These are phyloP conservation scores for Leccinellum albellum DNA, from an alignment of 768 basidiomycete genomes.

Conservation along the genomic window DNA sequence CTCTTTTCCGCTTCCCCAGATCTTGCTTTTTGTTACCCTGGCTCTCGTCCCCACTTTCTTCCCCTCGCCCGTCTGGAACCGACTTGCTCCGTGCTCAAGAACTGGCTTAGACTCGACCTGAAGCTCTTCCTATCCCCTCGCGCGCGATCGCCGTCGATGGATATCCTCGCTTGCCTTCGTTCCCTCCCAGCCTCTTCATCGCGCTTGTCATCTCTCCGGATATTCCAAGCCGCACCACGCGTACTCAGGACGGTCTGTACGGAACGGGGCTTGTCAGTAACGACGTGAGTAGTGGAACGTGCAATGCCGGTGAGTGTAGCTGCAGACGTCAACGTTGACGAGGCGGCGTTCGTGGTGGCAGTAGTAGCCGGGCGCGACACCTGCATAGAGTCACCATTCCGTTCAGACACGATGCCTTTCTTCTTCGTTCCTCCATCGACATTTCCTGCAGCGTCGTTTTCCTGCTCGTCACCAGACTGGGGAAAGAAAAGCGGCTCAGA, in stretches of 20 bases:
- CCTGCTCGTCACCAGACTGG: slow-evolving; percentile 17
- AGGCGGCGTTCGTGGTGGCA: neutral
- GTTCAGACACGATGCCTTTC: neutral
- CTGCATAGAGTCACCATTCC: neutral
- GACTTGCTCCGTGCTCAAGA: slow-evolving; percentile 45
- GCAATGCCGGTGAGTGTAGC: neutral
- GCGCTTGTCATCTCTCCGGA: slow-evolving; percentile 18
- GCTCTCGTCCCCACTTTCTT: neutral
- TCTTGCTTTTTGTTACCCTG: neutral
- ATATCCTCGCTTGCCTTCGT: slow-evolving; percentile 37
- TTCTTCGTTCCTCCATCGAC: slow-evolving; percentile 1
- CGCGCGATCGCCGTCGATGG: slow-evolving; percentile 4
- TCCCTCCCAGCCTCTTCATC: slow-evolving; percentile 20
- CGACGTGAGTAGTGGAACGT: neutral
- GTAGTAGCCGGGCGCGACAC: neutral
- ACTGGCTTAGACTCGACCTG: slow-evolving; percentile 47
- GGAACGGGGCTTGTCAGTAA: slow-evolving; percentile 19
- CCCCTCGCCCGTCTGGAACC: neutral
- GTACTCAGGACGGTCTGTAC: slow-evolving; percentile 50
- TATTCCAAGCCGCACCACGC: slow-evolving; percentile 47
- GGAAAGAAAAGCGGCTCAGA: slow-evolving; percentile 28
- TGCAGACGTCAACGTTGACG: neutral
- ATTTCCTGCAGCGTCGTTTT: neutral
- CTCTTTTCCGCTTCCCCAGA: neutral
- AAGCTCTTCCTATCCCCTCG: slow-evolving; percentile 33